A percentile compares a stretch with the other conserved stretches of the same genome.
Evolutionary conservation across 306 rosid species (phyloP).

Genomic region (Quercus gilva): DNA sequence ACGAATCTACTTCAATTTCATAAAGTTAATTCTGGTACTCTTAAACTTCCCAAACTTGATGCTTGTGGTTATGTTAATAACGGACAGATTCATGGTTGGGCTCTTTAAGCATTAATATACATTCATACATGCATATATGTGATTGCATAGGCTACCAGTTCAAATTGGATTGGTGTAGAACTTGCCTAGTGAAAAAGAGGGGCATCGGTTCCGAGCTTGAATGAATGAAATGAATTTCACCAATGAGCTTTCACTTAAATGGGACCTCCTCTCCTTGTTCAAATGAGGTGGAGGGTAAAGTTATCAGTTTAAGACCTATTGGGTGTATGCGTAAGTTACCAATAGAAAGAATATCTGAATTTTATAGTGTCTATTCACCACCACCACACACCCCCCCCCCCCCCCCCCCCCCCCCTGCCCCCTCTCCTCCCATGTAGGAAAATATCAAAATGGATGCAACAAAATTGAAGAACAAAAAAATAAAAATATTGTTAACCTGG

Average conservation of each 20-base stretch:
- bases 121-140: neutral
- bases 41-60: neutral
- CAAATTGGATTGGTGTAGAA: neutral
- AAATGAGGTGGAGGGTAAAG: neutral
- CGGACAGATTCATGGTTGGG: neutral
- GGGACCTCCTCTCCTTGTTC: neutral
- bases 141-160: neutral
- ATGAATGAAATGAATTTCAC: neutral
- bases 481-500: too few species aligned
- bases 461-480: too few species aligned
- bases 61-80: neutral
- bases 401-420: neutral
- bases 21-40: neutral
- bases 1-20: neutral
- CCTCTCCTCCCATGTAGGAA: too few species aligned
- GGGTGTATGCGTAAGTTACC: neutral
- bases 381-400: too few species aligned
- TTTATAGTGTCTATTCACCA: neutral
- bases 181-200: neutral
- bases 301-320: neutral
- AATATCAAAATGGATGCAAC: too few species aligned
- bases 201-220: neutral
- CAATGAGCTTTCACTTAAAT: neutral
- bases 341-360: neutral
- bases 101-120: neutral